Evolutionary conservation across 176 grass and related monocot genomes (phyloP).

Genomic region (Melocanna baccifera): DNA sequence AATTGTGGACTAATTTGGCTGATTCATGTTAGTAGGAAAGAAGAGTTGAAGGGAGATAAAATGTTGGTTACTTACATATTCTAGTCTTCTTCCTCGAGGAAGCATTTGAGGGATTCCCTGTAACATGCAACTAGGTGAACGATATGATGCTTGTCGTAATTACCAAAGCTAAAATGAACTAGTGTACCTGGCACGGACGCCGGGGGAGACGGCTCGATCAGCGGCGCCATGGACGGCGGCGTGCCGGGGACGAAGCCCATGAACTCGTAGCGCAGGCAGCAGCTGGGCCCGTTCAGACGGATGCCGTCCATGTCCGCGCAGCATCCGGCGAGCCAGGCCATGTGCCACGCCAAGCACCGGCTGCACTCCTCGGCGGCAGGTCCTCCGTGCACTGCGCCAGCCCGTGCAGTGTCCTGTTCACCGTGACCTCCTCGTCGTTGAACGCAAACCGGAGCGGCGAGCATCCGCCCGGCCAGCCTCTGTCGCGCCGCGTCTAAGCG

Average conservation of each 20-base stretch:
- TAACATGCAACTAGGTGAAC: too few relatives aligned
- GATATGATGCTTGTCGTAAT: too few relatives aligned
- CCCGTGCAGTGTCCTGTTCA: constrained; percentile 18
- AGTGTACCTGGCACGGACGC: neutral
- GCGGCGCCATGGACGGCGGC: too few relatives aligned
- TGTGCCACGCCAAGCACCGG: constrained; percentile 19
- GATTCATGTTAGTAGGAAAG: too few relatives aligned
- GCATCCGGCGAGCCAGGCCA: constrained; percentile 21
- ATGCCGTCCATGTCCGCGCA: constrained; percentile 26
- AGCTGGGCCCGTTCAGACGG: constrained; percentile 18
- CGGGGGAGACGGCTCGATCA: neutral
- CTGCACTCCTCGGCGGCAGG: constrained; percentile 22
- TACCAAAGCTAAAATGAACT: too few relatives aligned
- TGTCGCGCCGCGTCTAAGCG: neutral
- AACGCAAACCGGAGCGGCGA: neutral
- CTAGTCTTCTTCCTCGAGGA: neutral
- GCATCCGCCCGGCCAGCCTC: neutral
- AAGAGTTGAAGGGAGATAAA: too few relatives aligned
- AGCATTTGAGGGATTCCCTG: too few relatives aligned
- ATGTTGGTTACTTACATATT: too few relatives aligned
- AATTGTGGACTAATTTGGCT: too few relatives aligned
- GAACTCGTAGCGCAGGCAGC: constrained; percentile 34
- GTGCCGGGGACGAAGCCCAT: neutral
- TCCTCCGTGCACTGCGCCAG: constrained; percentile 38
- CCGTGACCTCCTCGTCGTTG: neutral